phyloP scores from a whole-genome alignment of 495 filamentous ascomycete genomes.

The Penicillium cinerascens region DNA sequence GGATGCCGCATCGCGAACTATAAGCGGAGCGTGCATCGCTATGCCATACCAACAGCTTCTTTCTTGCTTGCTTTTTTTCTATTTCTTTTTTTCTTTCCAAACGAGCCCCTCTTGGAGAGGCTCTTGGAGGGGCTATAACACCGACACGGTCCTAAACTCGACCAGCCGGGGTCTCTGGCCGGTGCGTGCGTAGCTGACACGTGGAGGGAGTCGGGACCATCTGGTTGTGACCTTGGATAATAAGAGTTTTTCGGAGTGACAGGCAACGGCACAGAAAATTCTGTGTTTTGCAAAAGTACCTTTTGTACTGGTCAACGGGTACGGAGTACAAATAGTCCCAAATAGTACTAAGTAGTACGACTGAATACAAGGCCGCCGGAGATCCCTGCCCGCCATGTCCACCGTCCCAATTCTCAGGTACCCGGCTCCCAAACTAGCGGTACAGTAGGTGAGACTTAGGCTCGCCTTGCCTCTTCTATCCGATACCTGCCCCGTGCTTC shows the following conservation, averaged over 20 bases:
- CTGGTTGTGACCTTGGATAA: neutral
- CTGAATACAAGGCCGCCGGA: slow-evolving; percentile 13
- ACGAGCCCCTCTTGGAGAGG: neutral
- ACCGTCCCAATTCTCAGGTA: slow-evolving; percentile 16
- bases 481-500: slow-evolving; percentile 16
- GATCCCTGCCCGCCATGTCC: slow-evolving; percentile 23
- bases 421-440: slow-evolving; percentile 6
- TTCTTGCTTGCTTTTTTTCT: neutral
- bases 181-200: slow-evolving; percentile 19
- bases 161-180: slow-evolving; percentile 8
- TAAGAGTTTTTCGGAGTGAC: neutral
- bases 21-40: neutral
- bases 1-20: neutral
- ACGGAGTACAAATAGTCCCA: neutral
- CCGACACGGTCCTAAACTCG: neutral
- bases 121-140: neutral
- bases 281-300: neutral
- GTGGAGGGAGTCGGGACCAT: slow-evolving; percentile 6
- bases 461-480: slow-evolving; percentile 10
- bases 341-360: neutral
- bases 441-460: slow-evolving; percentile 9
- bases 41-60: neutral
- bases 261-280: neutral
- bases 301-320: neutral
- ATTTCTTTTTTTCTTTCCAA: neutral